These are phyloP conservation scores for Oryza meridionalis DNA, from an alignment of 176 grass and related monocot genomes.

Conservation along the genomic window DNA sequence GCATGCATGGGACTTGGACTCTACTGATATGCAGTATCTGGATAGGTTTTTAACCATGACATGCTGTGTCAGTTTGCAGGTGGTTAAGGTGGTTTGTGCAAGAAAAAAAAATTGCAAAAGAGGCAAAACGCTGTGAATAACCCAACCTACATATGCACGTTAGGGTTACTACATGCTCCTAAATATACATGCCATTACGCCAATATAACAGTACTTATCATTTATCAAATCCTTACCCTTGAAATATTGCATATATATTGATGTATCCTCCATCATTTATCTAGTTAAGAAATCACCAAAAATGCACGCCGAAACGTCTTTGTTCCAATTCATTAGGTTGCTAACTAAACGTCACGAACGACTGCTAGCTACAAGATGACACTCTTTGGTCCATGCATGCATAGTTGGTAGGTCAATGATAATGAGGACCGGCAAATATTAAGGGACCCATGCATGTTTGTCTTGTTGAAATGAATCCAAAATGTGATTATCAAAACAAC, in stretches of 20 bases:
- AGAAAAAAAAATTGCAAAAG: not conserved
- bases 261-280: not conserved
- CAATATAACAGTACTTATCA: not conserved
- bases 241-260: too few species aligned
- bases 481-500: conserved; percentile 3
- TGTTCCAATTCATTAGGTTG: not conserved
- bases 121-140: not conserved
- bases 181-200: too few species aligned
- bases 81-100: not conserved
- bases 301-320: not conserved
- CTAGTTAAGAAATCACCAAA: not conserved
- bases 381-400: not conserved
- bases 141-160: too few species aligned
- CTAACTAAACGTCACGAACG: not conserved
- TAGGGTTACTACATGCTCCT: too few species aligned
- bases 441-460: not conserved
- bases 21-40: too few species aligned
- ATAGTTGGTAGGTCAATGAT: not conserved
- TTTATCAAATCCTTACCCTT: not conserved
- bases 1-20: not conserved
- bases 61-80: not conserved
- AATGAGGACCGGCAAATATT: not conserved
- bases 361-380: not conserved
- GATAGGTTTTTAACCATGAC: not conserved
- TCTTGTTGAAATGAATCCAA: not conserved